These are phyloP conservation scores for Irpex lacteus DNA, from an alignment of 1,284 basidiomycete genomes.

Conservation along the genomic window DNA sequence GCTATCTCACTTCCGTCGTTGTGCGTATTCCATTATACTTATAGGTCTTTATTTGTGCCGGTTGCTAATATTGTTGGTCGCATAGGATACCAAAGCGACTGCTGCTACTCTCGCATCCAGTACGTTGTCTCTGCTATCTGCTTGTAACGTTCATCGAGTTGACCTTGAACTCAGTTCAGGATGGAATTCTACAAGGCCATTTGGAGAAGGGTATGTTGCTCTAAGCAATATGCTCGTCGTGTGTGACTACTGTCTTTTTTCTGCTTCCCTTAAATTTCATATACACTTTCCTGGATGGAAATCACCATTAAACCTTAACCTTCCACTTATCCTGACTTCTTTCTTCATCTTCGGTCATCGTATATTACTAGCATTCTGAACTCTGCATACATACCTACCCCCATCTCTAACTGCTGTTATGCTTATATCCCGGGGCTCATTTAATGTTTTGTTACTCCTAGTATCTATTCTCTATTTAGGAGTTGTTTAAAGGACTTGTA, in stretches of 20 bases:
- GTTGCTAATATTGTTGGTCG: background rate
- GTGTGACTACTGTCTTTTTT: background rate
- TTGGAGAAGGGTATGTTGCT: conserved; percentile 35
- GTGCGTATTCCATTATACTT: conserved; percentile 31
- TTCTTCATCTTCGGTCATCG: too few relatives aligned
- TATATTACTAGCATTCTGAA: too few relatives aligned
- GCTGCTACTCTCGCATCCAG: conserved; percentile 36
- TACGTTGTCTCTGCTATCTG: conserved; percentile 18
- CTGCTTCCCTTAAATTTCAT: background rate
- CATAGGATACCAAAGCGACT: conserved; percentile 43
- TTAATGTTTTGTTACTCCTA: background rate
- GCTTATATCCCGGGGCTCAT: background rate
- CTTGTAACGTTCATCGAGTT: background rate
- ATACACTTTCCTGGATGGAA: background rate
- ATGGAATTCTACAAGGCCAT: conserved; percentile 53
- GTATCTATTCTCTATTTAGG: background rate
- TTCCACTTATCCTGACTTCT: background rate
- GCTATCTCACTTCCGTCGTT: conserved; percentile 60
- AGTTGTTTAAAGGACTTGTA: background rate
- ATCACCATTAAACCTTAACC: background rate
- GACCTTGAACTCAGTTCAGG: conserved; percentile 40
- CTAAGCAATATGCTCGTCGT: conserved; percentile 1
- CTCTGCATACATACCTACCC: too few relatives aligned
- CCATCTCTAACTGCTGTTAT: background rate
- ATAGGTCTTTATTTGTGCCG: background rate